phyloP scores from a whole-genome alignment of 2,329 filamentous ascomycete genomes.

The Paecilomyces niveus region DNA sequence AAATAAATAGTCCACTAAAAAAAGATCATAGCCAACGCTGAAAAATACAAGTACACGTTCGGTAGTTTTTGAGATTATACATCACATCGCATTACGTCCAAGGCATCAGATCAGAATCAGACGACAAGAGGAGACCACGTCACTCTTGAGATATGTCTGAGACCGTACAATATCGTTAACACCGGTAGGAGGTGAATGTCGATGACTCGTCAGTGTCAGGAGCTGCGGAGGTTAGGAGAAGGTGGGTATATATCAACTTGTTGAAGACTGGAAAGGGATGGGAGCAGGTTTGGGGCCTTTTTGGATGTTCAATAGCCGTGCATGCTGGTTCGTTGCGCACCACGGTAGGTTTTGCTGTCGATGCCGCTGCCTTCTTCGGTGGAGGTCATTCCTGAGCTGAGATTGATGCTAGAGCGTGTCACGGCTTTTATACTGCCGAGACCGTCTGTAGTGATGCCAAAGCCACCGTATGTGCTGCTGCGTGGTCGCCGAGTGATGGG shows the following conservation, averaged over 20 bases:
- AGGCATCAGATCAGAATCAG: not conserved
- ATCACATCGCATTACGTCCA: not conserved
- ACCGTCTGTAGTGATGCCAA: slow-evolving; percentile 6
- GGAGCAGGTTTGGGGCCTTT: too few relatives aligned
- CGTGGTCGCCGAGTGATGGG: slow-evolving; percentile 26
- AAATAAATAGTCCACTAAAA: not conserved
- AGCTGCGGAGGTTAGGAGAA: not conserved
- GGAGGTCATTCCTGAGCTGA: slow-evolving; percentile 5
- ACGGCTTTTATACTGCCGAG: slow-evolving; percentile 27
- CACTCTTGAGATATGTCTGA: too few relatives aligned
- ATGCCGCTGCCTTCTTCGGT: slow-evolving; percentile 9
- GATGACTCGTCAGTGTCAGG: too few relatives aligned
- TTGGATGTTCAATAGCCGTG: slow-evolving; percentile 1
- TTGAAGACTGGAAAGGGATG: not conserved
- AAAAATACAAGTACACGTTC: not conserved
- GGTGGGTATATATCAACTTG: not conserved
- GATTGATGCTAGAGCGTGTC: slow-evolving; percentile 18
- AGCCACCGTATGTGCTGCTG: slow-evolving; percentile 23
- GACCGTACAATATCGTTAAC: too few relatives aligned
- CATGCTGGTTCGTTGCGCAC: slow-evolving; percentile 23
- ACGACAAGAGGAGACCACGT: not conserved
- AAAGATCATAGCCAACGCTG: not conserved
- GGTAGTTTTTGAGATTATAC: not conserved
- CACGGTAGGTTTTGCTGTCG: slow-evolving; percentile 20
- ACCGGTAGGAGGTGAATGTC: too few relatives aligned